Evolutionary conservation across 2,329 filamentous ascomycete species (phyloP).

Genomic region (Mycosphaerella sp.): DNA sequence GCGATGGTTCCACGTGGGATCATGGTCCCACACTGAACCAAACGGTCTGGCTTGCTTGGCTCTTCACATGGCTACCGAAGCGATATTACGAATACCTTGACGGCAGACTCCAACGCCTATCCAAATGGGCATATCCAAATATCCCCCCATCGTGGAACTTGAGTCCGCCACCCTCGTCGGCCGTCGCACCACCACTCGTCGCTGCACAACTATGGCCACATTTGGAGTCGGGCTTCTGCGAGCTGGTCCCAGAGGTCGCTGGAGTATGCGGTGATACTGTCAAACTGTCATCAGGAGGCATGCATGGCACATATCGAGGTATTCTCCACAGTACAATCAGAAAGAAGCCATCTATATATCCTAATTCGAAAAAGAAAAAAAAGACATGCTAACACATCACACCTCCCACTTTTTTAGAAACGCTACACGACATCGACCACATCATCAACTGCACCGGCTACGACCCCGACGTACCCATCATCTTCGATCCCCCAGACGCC

Average conservation of each 20-base stretch:
- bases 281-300: slow-evolving; percentile 5
- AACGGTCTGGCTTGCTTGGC: neutral
- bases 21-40: slow-evolving; percentile 4
- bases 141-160: slow-evolving; percentile 9
- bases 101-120: neutral
- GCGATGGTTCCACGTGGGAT: slow-evolving; percentile 5
- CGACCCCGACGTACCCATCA: neutral
- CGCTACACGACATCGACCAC: slow-evolving; percentile 1
- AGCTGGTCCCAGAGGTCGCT: slow-evolving; percentile 5
- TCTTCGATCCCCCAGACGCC: slow-evolving; percentile 6
- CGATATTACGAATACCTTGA: slow-evolving; percentile 1
- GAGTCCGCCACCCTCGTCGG: neutral
- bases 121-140: slow-evolving; percentile 2
- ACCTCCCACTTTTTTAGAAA: neutral
- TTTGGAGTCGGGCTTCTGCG: slow-evolving; percentile 1
- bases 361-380: neutral
- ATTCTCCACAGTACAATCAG: neutral
- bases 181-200: neutral
- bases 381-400: neutral
- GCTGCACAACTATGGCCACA: slow-evolving; percentile 8
- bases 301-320: neutral
- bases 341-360: neutral
- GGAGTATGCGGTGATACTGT: neutral
- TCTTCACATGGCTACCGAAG: neutral
- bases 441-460: slow-evolving; percentile 15